Evolutionary conservation across 129 eudicot genomes (phyloP).

Genomic region (Helichrysum umbraculigerum): DNA sequence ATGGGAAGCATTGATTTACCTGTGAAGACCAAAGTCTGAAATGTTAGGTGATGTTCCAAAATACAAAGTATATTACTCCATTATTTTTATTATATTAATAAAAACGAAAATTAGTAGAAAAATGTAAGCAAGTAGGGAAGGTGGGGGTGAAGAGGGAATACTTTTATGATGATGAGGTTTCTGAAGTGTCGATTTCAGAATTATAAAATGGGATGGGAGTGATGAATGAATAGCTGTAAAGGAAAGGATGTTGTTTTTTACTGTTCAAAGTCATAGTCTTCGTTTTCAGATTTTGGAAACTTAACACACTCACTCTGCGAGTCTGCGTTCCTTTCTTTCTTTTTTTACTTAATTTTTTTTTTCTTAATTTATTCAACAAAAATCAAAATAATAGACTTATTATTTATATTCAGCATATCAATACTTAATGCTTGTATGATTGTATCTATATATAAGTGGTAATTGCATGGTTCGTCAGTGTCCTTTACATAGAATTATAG

Average conservation of each 20-base stretch:
- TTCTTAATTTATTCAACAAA: no score
- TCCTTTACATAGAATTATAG: no score
- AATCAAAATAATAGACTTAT: no score
- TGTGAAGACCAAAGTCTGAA: conserved; percentile 2
- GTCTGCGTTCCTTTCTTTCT: not conserved
- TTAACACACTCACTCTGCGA: not conserved
- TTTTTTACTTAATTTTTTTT: no score
- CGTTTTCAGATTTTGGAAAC: conserved; percentile 18
- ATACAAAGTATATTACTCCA: no score
- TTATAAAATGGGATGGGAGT: not conserved
- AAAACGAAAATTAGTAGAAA: no score
- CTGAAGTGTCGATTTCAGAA: conserved; percentile 6
- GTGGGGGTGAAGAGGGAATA: conserved; percentile 15
- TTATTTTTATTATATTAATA: no score
- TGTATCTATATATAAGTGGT: no score
- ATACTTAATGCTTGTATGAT: no score
- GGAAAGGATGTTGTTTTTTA: not conserved
- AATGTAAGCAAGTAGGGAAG: not conserved
- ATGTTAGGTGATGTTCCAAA: not conserved
- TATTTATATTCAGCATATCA: no score
- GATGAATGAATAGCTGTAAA: conserved; percentile 23
- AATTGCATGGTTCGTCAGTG: no score
- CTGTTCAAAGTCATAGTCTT: conserved; percentile 26
- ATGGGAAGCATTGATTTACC: no score
- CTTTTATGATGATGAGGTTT: conserved; percentile 22